Evolutionary conservation across 1,139 yeast species (phyloP), one percentile per base, ranked within the genome.

Genomic region (Geotrichum candidum): DNA sequence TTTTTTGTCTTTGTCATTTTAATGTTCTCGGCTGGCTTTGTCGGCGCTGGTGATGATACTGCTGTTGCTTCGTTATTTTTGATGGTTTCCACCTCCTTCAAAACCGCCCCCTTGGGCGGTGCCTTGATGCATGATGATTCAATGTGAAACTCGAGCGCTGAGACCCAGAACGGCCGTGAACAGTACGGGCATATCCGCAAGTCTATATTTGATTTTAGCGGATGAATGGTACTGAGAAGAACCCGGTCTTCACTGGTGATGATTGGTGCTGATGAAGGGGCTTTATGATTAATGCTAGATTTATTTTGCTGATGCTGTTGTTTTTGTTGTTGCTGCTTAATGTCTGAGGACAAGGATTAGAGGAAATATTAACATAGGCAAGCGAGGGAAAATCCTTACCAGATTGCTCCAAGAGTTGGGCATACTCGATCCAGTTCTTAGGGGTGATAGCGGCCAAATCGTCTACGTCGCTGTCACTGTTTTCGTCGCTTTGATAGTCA

Each of bases 111-210:
- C 33, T 50, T 46, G 13, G 58, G 46, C 3, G 63, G 63, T 2
- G 62, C 62, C 58, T 61, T 60, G 22, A 65, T 58, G 59, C 69
- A 61, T 18, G 64, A 53, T 51, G 64, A 60, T 55, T 70, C 67
- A 46, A 68, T 58, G 62, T 72, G 75, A 51, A 63, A 61, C 48
- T 65, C 64, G 25, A 69, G 61, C 15, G 71, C 70, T 1, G 67
- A 58, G 18, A 63, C 66, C 51, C 74, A 63, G 15, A 68, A 57
- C 1, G 77, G 77, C 57, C 76, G 69, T 15, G 65, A 57, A 61
- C 77, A 74, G 54, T 65, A 68, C 23, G 71, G 67, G 55, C 77
- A 74, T 25, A 74, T 53, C 27, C 65, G 64, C 57, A 71, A 70
- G 58, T 70, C 71, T 56, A 70, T 62, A 33, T 66, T 68, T 13